A percentile compares a stretch with the other conserved stretches of the same genome.
These are phyloP conservation scores for Moniliophthora roreri DNA, from an alignment of 1,284 basidiomycete species.

Conservation along the genomic window DNA sequence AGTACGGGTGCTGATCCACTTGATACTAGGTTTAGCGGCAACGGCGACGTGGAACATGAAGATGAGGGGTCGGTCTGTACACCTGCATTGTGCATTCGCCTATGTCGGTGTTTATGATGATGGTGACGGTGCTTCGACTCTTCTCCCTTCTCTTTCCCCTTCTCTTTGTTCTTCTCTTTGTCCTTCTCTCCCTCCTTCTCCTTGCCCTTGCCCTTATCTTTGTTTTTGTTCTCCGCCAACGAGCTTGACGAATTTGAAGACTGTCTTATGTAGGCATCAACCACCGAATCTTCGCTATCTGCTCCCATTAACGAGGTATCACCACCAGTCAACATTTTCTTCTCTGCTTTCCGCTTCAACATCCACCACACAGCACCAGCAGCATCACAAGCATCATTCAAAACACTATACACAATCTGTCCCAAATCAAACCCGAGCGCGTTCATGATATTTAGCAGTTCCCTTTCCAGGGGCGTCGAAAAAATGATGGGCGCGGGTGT, in stretches of 20 bases:
- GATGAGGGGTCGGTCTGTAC: conserved; percentile 37
- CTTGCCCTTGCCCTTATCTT: conserved; percentile 29
- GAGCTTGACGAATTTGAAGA: conserved; percentile 1
- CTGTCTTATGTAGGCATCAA: conserved; percentile 12
- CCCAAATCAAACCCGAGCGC: conserved; percentile 88
- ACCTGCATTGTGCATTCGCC: conserved; percentile 21
- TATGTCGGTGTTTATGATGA: conserved; percentile 1
- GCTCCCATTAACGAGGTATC: conserved; percentile 12
- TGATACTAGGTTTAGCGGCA: conserved; percentile 24
- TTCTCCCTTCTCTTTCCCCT: too few species aligned
- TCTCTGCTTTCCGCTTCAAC: conserved; percentile 78
- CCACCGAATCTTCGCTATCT: conserved; percentile 2
- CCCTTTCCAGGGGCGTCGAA: conserved; percentile 79
- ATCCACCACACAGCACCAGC: conserved; percentile 97
- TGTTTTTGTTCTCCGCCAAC: conserved; percentile 11
- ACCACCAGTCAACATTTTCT: conserved; percentile 51
- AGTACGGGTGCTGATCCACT: conserved; percentile 47
- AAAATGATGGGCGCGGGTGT: conserved; percentile 80
- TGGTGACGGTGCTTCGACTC: background rate
- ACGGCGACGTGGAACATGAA: conserved; percentile 41
- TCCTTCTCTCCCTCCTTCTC: conserved; percentile 21
- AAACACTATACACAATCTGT: conserved; percentile 92
- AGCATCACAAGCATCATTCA: conserved; percentile 90
- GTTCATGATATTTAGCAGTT: conserved; percentile 76
- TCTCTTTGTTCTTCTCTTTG: conserved; percentile 17